Percentiles rank a stretch among this genome's conserved stretches.
Conservation (phyloP, 2,329 filamentous ascomycete species). For the Calonectria pseudoturangicola region DNA sequence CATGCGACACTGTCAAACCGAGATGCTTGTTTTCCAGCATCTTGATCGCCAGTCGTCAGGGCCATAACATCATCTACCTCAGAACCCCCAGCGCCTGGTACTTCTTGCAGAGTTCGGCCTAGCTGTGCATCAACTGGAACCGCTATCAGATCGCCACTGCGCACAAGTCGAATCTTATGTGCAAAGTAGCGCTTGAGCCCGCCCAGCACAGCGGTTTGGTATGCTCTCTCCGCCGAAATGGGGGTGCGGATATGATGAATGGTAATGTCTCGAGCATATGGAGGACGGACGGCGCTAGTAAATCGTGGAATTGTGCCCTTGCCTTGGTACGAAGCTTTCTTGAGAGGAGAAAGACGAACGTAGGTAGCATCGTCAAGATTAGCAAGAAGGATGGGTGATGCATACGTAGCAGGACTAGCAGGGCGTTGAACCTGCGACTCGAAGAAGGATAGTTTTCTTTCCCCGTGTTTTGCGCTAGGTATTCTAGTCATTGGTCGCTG, state of each 20-base stretch:
- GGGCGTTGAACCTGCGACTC: conserved; percentile 80
- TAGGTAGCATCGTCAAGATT: conserved; percentile 89
- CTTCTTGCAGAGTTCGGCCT: conserved; percentile 87
- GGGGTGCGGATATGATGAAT: conserved; percentile 93
- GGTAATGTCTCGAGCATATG: conserved; percentile 84
- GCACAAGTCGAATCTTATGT: conserved; percentile 86
- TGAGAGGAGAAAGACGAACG: conserved; percentile 84
- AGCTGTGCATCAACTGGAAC: conserved; percentile 92
- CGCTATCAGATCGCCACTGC: conserved; percentile 90
- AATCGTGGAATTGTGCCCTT: conserved; percentile 75
- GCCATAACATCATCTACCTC: conserved; percentile 83
- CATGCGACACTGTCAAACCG: conserved; percentile 83
- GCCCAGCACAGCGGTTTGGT: conserved; percentile 90
- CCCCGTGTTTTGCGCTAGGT: conserved; percentile 71
- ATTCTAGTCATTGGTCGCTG: conserved; percentile 77
- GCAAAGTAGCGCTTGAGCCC: conserved; percentile 94
- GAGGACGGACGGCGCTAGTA: conserved; percentile 73
- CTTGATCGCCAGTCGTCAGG: conserved; percentile 65
- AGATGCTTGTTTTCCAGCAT: conserved; percentile 52
- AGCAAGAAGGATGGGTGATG: conserved; percentile 89
- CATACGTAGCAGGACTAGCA: conserved; percentile 78
- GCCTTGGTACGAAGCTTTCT: conserved; percentile 68
- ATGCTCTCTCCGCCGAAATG: conserved; percentile 86
- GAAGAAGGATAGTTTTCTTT: conserved; percentile 76
- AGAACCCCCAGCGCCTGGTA: conserved; percentile 73